Evolutionary conservation across 139 green algal genomes (phyloP).

Genomic region (Coelastrella sp.): DNA sequence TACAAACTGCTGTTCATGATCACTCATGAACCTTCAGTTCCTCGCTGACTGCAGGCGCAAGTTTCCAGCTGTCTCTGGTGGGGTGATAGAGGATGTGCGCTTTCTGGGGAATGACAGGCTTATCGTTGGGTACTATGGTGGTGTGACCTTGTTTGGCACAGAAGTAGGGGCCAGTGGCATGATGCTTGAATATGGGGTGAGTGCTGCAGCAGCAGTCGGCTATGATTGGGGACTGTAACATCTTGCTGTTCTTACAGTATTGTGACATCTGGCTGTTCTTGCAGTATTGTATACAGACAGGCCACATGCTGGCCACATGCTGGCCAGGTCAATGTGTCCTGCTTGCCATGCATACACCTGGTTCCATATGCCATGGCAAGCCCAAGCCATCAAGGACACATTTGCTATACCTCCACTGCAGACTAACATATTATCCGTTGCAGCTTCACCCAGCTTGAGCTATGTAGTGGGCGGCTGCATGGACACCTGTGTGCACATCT

Average conservation of each 20-base stretch:
- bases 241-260: no score
- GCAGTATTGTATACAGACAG: no score
- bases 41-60: constrained; percentile 16
- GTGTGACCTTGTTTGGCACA: constrained; percentile 14
- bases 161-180: constrained; percentile 2
- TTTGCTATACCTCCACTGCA: neutral
- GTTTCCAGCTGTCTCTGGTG: constrained; percentile 24
- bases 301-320: neutral
- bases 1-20: neutral
- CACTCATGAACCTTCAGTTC: neutral
- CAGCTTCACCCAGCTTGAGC: neutral
- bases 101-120: neutral
- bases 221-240: neutral
- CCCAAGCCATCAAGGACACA: no score
- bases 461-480: constrained; percentile 44
- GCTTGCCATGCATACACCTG: no score
- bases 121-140: constrained; percentile 26
- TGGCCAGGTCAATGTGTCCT: neutral
- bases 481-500: constrained; percentile 41
- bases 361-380: no score
- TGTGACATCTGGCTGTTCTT: no score
- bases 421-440: constrained; percentile 25
- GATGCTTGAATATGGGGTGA: constrained; percentile 34
- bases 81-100: constrained; percentile 29
- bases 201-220: neutral